These are phyloP conservation scores for Mycena capillaripes DNA, from an alignment of 768 basidiomycete genomes.

Conservation along the genomic window DNA sequence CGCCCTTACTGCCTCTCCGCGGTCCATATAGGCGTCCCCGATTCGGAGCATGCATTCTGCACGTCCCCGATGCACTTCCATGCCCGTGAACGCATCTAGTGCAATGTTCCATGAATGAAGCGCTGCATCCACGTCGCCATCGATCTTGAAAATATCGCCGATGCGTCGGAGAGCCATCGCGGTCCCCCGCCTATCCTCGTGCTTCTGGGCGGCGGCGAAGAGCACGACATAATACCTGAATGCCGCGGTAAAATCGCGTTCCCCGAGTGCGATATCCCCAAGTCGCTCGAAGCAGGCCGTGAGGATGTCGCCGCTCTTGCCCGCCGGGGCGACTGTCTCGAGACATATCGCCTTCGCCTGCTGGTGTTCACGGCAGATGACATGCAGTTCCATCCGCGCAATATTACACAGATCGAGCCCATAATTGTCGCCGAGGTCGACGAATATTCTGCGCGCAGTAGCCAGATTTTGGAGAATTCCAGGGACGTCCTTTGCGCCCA, in stretches of 20 bases:
- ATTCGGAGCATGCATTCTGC: slow-evolving; percentile 8
- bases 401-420: slow-evolving; percentile 1
- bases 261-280: not conserved
- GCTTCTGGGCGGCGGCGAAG: not conserved
- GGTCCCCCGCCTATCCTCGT: not conserved
- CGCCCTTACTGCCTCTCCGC: not conserved
- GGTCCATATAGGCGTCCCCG: not conserved
- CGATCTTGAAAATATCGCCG: not conserved
- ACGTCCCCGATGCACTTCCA: slow-evolving; percentile 7
- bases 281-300: not conserved
- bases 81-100: slow-evolving; percentile 1
- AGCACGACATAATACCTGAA: not conserved
- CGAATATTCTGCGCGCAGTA: not conserved
- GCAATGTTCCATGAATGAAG: not conserved
- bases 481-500: not conserved
- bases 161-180: not conserved
- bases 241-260: not conserved
- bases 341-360: not conserved
- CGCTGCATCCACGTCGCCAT: not conserved
- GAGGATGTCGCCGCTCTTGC: slow-evolving; percentile 12
- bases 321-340: not conserved
- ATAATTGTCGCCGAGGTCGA: not conserved
- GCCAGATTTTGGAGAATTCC: not conserved
- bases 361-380: not conserved
- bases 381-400: not conserved